Evolutionary conservation across 352 stramenopile genomes (phyloP).

Genomic region (Peronospora belbahrii): DNA sequence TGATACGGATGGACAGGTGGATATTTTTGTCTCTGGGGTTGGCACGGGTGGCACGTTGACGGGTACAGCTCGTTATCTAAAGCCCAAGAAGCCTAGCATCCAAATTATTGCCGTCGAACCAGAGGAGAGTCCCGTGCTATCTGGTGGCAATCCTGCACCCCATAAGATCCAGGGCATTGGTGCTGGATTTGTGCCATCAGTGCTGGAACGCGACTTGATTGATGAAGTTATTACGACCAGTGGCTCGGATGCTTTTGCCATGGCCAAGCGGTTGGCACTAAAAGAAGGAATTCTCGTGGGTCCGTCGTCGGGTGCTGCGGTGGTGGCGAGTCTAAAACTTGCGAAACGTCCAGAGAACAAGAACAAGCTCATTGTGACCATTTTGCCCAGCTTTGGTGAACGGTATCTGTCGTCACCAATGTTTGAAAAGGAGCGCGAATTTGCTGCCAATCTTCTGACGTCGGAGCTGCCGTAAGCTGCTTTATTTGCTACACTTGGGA

Average conservation of each 20-base stretch:
- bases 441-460: constrained; percentile 49
- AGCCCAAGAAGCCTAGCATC: constrained; percentile 77
- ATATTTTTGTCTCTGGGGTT: constrained; percentile 86
- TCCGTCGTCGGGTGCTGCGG: constrained; percentile 80
- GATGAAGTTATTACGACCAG: constrained; percentile 86
- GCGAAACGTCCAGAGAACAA: constrained; percentile 72
- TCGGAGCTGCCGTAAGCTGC: constrained; percentile 20
- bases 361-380: constrained; percentile 85
- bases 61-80: constrained; percentile 79
- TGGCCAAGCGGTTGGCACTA: constrained; percentile 78
- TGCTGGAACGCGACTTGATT: constrained; percentile 75
- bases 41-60: constrained; percentile 85
- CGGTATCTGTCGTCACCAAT: constrained; percentile 76
- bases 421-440: constrained; percentile 76
- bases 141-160: constrained; percentile 62
- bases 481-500: not conserved
- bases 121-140: constrained; percentile 79
- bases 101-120: constrained; percentile 82
- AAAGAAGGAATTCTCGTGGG: constrained; percentile 84
- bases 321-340: constrained; percentile 77
- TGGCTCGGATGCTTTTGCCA: constrained; percentile 75
- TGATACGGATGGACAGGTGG: constrained; percentile 80
- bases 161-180: constrained; percentile 87
- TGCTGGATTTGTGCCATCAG: constrained; percentile 73
- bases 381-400: constrained; percentile 88